Conservation (phyloP, 2,329 filamentous ascomycete genomes). For the Delphinella strobiligena region DNA sequence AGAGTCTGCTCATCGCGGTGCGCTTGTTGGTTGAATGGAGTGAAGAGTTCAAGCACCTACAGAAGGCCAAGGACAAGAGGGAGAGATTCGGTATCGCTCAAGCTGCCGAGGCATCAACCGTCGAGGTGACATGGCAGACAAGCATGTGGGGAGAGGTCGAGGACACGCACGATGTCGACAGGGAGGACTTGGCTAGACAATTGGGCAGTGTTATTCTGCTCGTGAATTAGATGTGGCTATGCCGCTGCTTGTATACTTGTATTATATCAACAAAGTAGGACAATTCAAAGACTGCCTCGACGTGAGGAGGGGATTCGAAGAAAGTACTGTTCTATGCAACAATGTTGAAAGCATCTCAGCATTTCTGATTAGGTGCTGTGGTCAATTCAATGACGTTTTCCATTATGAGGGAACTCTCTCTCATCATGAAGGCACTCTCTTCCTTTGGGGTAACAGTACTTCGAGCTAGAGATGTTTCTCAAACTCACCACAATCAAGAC, state of each 20-base stretch:
- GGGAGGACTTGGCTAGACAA: neutral
- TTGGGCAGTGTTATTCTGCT: neutral
- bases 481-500: too few species aligned
- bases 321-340: too few species aligned
- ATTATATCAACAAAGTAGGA: too few species aligned
- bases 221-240: neutral
- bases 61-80: neutral
- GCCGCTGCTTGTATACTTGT: neutral
- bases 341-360: too few species aligned
- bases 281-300: too few species aligned
- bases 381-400: too few species aligned
- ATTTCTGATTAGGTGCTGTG: too few species aligned
- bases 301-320: too few species aligned
- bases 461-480: too few species aligned
- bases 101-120: neutral
- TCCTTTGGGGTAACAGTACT: too few species aligned
- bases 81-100: neutral
- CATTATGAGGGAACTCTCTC: too few species aligned
- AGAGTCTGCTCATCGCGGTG: conserved; percentile 69
- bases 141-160: neutral
- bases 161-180: neutral
- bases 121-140: neutral
- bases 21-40: conserved; percentile 82
- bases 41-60: conserved; percentile 36
- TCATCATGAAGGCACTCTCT: too few species aligned